Percentiles rank a stretch among this genome's conserved stretches.
These are phyloP conservation scores for Eimeria falciformis DNA, from an alignment of 169 alveolate genomes.

Conservation along the genomic window DNA sequence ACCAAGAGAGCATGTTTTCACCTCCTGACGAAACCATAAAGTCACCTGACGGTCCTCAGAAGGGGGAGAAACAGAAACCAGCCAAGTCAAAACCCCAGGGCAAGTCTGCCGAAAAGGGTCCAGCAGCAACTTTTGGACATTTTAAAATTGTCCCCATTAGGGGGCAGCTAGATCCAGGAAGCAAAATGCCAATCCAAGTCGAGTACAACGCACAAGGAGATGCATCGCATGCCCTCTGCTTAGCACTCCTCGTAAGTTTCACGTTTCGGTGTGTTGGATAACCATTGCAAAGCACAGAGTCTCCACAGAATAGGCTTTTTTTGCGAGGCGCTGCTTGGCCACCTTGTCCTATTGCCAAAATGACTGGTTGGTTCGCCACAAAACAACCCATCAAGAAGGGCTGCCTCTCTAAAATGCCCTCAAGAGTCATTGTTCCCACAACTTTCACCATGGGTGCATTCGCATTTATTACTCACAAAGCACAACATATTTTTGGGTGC, in stretches of 20 bases:
- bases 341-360: too few species aligned
- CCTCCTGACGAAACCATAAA: slow-evolving; percentile 30
- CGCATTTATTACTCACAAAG: too few species aligned
- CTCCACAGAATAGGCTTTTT: too few species aligned
- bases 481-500: too few species aligned
- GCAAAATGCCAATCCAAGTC: slow-evolving; percentile 36
- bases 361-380: too few species aligned
- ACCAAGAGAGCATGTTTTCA: slow-evolving; percentile 66
- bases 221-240: slow-evolving; percentile 58
- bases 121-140: slow-evolving; percentile 72
- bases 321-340: too few species aligned
- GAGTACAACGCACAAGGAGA: slow-evolving; percentile 76
- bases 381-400: too few species aligned
- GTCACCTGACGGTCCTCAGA: slow-evolving; percentile 79
- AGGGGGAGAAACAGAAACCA: slow-evolving; percentile 72
- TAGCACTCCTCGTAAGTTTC: slow-evolving; percentile 74
- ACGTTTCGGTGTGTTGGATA: too few species aligned
- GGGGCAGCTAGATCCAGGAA: slow-evolving; percentile 77
- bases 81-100: slow-evolving; percentile 41
- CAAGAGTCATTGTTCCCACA: too few species aligned
- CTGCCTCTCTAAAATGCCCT: too few species aligned
- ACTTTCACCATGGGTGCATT: too few species aligned
- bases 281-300: too few species aligned
- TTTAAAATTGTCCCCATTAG: slow-evolving; percentile 73
- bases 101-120: slow-evolving; percentile 8